phyloP scores from a whole-genome alignment of 176 grass and related monocot species.

The Tillandsia leiboldiana region DNA sequence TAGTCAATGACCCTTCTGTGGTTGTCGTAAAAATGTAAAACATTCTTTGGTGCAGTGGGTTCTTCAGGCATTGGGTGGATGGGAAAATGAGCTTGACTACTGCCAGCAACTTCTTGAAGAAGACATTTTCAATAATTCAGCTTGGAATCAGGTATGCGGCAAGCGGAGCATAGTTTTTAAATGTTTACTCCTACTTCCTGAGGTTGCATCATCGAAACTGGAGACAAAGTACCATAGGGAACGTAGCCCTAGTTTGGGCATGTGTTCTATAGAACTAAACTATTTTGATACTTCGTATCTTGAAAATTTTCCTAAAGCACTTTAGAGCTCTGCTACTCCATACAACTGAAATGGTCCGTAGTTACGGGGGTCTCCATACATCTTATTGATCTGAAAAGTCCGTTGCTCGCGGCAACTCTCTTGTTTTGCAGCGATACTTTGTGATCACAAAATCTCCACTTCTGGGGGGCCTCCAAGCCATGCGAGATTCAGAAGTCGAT shows the following conservation, averaged over 20 bases:
- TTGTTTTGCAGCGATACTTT: constrained; percentile 60
- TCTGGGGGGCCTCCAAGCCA: constrained; percentile 47
- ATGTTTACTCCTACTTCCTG: neutral
- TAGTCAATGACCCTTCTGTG: neutral
- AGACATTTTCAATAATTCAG: constrained; percentile 95
- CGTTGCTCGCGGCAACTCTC: neutral
- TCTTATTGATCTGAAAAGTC: neutral
- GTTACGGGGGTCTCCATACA: too few species aligned
- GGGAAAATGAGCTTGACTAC: constrained; percentile 76
- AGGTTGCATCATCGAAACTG: too few species aligned
- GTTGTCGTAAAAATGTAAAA: neutral
- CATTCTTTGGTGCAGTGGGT: constrained; percentile 60
- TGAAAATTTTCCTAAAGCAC: too few species aligned
- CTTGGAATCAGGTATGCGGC: constrained; percentile 87
- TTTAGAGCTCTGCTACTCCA: too few species aligned
- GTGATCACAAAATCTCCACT: constrained; percentile 76
- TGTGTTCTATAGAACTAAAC: too few species aligned
- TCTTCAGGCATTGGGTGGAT: constrained; percentile 81
- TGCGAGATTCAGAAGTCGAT: constrained; percentile 78
- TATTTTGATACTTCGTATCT: too few species aligned
- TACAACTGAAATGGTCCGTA: too few species aligned
- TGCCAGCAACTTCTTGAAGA: constrained; percentile 69
- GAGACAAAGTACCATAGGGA: too few species aligned
- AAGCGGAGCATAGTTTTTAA: constrained; percentile 7
- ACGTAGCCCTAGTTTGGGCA: too few species aligned